A percentile compares a stretch with the other conserved stretches of the same genome.
Conservation (phyloP, 306 rosid genomes). For the Leucaena leucocephala region DNA sequence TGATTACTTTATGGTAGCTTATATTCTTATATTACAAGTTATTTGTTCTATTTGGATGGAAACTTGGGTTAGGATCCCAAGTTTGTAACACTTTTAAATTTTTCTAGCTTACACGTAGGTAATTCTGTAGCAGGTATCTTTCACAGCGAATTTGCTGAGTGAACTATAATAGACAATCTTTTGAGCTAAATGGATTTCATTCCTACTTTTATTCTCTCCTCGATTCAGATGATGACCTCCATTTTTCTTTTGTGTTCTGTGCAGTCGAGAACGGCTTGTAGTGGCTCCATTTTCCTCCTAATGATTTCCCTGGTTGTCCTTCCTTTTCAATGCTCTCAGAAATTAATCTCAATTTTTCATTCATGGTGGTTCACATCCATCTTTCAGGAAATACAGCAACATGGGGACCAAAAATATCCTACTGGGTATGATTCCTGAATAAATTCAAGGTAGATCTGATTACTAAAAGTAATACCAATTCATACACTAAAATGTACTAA, state of each 20-base stretch:
- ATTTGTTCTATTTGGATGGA: neutral
- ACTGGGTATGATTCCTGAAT: neutral
- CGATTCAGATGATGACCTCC: neutral
- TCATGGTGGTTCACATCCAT: neutral
- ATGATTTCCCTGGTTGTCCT: neutral
- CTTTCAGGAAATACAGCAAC: neutral
- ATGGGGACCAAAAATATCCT: neutral
- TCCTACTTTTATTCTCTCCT: neutral
- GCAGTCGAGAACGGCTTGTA: constrained; percentile 82
- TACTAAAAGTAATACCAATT: neutral
- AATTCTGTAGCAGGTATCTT: neutral
- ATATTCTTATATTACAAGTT: neutral
- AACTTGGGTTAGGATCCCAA: neutral
- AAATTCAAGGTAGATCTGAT: neutral
- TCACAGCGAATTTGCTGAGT: neutral
- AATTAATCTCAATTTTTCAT: neutral
- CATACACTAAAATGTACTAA: neutral
- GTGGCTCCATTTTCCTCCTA: constrained; percentile 51
- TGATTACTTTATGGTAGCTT: neutral
- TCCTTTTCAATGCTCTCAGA: neutral
- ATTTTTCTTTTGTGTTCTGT: constrained; percentile 20
- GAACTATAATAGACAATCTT: neutral
- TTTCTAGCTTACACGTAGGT: neutral
- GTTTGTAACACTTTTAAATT: neutral
- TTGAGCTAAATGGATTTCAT: neutral